These are phyloP conservation scores for Plasmodium gonderi DNA, from an alignment of 169 alveolate species.

Conservation along the genomic window DNA sequence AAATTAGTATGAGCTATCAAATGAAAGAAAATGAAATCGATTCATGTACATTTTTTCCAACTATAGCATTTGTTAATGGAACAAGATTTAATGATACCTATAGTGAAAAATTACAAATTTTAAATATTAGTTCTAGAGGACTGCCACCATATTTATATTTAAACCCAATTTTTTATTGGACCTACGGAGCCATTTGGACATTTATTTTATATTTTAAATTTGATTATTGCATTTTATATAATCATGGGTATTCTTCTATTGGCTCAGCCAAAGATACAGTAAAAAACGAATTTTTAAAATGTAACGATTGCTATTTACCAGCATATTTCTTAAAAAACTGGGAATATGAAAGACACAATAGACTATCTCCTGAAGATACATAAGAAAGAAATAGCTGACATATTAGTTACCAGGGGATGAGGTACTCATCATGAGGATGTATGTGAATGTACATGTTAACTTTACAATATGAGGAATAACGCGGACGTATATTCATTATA, in stretches of 20 bases:
- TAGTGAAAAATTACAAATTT: conserved; percentile 49
- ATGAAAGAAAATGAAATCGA: background rate
- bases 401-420: background rate
- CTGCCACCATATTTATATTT: conserved; percentile 74
- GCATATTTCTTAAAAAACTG: conserved; percentile 82
- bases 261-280: conserved; percentile 80
- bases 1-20: background rate
- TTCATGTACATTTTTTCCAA: background rate
- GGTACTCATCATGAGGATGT: background rate
- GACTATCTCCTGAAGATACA: conserved; percentile 46
- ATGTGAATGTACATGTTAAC: background rate
- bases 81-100: conserved; percentile 54
- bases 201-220: conserved; percentile 78
- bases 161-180: conserved; percentile 82
- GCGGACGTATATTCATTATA: background rate
- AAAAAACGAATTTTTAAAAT: conserved; percentile 76
- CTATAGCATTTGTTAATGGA: conserved; percentile 64
- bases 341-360: conserved; percentile 76
- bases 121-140: conserved; percentile 73
- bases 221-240: conserved; percentile 82
- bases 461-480: background rate
- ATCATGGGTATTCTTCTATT: conserved; percentile 84
- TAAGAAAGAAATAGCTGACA: background rate
- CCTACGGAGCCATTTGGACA: conserved; percentile 86
- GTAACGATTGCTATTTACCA: conserved; percentile 79